Evolutionary conservation across 805 yeast species (phyloP).

Genomic region (Cephaloascus fragrans): DNA sequence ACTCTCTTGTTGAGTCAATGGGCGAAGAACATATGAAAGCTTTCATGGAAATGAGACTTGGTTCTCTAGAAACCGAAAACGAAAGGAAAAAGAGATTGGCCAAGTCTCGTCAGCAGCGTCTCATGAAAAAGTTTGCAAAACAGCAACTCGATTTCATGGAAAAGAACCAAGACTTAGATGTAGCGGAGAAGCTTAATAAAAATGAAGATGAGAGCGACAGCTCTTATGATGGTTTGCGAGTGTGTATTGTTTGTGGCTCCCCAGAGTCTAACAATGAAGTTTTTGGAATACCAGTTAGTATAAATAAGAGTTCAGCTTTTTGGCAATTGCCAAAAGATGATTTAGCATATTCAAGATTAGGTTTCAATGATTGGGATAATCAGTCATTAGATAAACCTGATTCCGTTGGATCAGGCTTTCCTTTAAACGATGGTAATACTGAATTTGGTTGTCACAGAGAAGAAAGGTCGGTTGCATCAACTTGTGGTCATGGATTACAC

Average conservation of each 20-base stretch:
- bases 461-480: constrained; percentile 17
- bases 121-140: constrained; percentile 52
- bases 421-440: not conserved
- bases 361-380: constrained; percentile 15
- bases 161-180: constrained; percentile 20
- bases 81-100: constrained; percentile 52
- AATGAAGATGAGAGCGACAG: constrained; percentile 4
- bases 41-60: constrained; percentile 31
- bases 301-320: constrained; percentile 34
- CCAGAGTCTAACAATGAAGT: constrained; percentile 31
- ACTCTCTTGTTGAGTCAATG: constrained; percentile 42
- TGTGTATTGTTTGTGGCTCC: constrained; percentile 55
- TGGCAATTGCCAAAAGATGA: constrained; percentile 32
- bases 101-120: constrained; percentile 48
- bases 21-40: constrained; percentile 44
- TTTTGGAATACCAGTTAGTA: constrained; percentile 51
- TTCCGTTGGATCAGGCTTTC: constrained; percentile 2
- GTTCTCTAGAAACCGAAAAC: constrained; percentile 37
- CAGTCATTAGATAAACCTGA: constrained; percentile 14
- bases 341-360: constrained; percentile 8
- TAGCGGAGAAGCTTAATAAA: constrained; percentile 9
- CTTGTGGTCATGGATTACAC: constrained; percentile 49
- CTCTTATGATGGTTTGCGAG: constrained; percentile 13
- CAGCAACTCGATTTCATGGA: constrained; percentile 35
- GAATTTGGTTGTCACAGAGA: not conserved